phyloP scores from a whole-genome alignment of 495 filamentous ascomycete species.

The Aspergillus cristatus region DNA sequence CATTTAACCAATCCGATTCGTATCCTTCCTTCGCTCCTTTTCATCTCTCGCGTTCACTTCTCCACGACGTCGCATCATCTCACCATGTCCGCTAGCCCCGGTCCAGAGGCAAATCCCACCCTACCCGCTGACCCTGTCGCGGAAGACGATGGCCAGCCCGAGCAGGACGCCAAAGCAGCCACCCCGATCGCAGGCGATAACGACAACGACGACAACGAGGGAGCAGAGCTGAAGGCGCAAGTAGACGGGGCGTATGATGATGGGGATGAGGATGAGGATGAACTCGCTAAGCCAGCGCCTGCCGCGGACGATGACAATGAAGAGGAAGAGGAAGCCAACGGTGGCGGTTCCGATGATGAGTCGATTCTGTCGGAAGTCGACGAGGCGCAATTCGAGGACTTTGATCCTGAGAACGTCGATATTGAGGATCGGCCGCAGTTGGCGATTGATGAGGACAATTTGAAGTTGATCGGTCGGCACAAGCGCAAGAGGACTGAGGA shows the following conservation, averaged over 20 bases:
- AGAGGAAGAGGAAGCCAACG: slow-evolving; percentile 14
- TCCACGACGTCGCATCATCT: background rate
- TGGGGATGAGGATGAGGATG: slow-evolving; percentile 8
- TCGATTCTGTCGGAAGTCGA: slow-evolving; percentile 92
- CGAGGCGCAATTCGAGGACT: slow-evolving; percentile 86
- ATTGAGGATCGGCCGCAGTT: slow-evolving; percentile 68
- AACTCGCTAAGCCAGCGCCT: slow-evolving; percentile 5
- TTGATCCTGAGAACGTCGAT: slow-evolving; percentile 68
- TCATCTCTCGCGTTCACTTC: background rate
- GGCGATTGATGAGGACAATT: slow-evolving; percentile 80
- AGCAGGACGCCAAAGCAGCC: slow-evolving; percentile 12
- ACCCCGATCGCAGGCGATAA: slow-evolving; percentile 11
- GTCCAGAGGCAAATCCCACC: slow-evolving; percentile 17
- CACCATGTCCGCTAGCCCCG: slow-evolving; percentile 35
- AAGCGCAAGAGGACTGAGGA: slow-evolving; percentile 73
- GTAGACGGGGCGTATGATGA: slow-evolving; percentile 9
- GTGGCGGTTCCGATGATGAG: slow-evolving; percentile 63
- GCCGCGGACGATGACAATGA: slow-evolving; percentile 8
- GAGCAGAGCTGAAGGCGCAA: background rate
- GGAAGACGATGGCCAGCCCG: slow-evolving; percentile 15
- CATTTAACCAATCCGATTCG: background rate
- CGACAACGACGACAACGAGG: slow-evolving; percentile 5
- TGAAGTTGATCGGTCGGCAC: slow-evolving; percentile 61
- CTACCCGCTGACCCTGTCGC: slow-evolving; percentile 12
- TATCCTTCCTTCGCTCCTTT: background rate